Percentiles rank a stretch among this genome's conserved stretches.
phyloP scores from a whole-genome alignment of 2,329 filamentous ascomycete genomes.

The Didymella lethalis region DNA sequence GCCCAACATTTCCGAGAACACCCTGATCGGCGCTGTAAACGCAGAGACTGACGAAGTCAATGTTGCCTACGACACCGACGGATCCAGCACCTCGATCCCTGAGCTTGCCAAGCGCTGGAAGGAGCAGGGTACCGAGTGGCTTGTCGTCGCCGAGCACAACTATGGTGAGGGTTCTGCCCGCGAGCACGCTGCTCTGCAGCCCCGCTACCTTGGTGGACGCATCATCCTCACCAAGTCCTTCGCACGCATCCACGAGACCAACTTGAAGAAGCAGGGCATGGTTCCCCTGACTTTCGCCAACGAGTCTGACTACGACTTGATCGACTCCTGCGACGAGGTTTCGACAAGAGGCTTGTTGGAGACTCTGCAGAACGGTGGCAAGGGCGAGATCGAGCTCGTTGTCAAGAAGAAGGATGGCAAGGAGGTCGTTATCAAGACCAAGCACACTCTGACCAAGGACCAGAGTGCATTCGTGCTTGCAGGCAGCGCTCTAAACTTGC shows the following conservation, averaged over 20 bases:
- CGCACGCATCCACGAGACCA: conserved; percentile 93
- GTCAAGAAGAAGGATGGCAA: conserved; percentile 64
- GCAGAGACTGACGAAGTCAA: conserved; percentile 16
- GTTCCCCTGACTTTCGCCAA: conserved; percentile 91
- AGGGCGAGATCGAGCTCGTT: conserved; percentile 75
- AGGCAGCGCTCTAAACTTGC: conserved; percentile 89
- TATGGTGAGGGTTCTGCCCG: conserved; percentile 91
- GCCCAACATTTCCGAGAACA: conserved; percentile 94
- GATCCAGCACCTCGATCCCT: conserved; percentile 78
- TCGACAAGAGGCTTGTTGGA: conserved; percentile 83
- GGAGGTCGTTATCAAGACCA: conserved; percentile 75
- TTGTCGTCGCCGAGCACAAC: conserved; percentile 17
- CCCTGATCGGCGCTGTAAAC: conserved; percentile 16
- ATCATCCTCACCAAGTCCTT: conserved; percentile 88
- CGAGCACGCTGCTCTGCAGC: conserved; percentile 89
- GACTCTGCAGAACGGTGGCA: conserved; percentile 78
- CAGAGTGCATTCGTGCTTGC: conserved; percentile 93
- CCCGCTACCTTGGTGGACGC: conserved; percentile 85
- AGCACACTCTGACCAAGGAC: conserved; percentile 86
- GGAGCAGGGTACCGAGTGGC: conserved; percentile 13
- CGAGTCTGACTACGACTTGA: conserved; percentile 85
- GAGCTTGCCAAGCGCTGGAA: conserved; percentile 89
- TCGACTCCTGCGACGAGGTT: conserved; percentile 84
- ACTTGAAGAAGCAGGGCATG: conserved; percentile 96
- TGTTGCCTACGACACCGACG: conserved; percentile 85